Conservation (phyloP, 2,329 filamentous ascomycete genomes). For the Dactylellina haptotyla region DNA sequence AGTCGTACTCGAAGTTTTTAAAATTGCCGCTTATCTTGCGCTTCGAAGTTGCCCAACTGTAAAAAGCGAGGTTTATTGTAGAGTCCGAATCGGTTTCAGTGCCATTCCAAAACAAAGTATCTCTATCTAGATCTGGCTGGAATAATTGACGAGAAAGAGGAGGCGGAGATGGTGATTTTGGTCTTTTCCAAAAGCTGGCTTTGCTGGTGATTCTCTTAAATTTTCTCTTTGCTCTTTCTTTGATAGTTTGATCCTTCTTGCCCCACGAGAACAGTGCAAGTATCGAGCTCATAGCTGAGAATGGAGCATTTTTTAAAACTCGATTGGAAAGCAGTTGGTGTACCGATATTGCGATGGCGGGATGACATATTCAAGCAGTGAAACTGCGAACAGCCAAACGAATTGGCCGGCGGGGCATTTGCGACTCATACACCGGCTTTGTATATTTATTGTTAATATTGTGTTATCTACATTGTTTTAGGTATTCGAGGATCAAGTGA, state of each 20-base stretch:
- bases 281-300: neutral
- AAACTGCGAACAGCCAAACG: no score
- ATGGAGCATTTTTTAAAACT: neutral
- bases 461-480: no score
- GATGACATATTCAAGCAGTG: no score
- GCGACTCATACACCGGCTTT: no score
- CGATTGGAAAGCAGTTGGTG: no score
- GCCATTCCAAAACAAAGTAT: no score
- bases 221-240: neutral
- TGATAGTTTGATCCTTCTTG: neutral
- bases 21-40: no score
- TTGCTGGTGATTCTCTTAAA: conserved; percentile 13
- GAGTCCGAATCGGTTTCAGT: neutral
- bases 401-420: no score
- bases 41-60: neutral
- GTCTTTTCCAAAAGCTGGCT: conserved; percentile 3
- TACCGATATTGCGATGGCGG: neutral
- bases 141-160: neutral
- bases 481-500: no score
- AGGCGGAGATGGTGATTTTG: neutral
- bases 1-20: no score
- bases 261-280: neutral
- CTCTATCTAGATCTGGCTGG: no score
- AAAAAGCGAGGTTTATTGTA: neutral
- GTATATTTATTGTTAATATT: no score